These are phyloP conservation scores for Ramichloridium luteum DNA, from an alignment of 2,329 filamentous ascomycete genomes.

Conservation along the genomic window DNA sequence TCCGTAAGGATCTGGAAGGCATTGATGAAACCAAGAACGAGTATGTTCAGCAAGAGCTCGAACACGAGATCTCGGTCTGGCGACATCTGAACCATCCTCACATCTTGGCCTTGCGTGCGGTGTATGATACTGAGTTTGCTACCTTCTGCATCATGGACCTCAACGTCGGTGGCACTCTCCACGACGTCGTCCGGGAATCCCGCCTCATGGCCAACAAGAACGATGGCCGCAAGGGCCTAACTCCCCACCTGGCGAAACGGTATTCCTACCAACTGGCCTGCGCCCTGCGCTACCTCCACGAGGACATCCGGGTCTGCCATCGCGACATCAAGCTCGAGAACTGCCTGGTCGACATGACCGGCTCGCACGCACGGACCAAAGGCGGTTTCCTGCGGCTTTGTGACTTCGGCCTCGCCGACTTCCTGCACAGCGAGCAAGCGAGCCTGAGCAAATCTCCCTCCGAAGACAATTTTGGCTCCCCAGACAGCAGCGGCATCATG, in stretches of 20 bases:
- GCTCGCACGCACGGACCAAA: constrained; percentile 33
- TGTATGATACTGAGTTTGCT: constrained; percentile 56
- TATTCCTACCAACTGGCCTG: constrained; percentile 53
- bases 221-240: constrained; percentile 30
- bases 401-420: constrained; percentile 60
- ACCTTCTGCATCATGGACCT: constrained; percentile 57
- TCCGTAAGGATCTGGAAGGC: constrained; percentile 45
- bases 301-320: constrained; percentile 54
- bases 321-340: constrained; percentile 60
- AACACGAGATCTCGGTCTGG: constrained; percentile 58
- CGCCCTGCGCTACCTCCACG: constrained; percentile 54
- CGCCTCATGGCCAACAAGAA: constrained; percentile 25
- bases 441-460: too few species aligned
- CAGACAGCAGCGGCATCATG: constrained; percentile 27
- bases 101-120: constrained; percentile 49
- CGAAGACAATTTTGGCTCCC: too few species aligned
- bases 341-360: constrained; percentile 48
- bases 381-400: constrained; percentile 49
- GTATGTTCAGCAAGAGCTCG: constrained; percentile 52
- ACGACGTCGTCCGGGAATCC: constrained; percentile 47
- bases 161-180: constrained; percentile 51
- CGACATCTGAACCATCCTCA: constrained; percentile 51
- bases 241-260: constrained; percentile 41
- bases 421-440: constrained; percentile 37
- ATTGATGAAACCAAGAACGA: constrained; percentile 51